Evolutionary conservation across 2,329 filamentous ascomycete species (phyloP).

Genomic region (Colletotrichum sidae): DNA sequence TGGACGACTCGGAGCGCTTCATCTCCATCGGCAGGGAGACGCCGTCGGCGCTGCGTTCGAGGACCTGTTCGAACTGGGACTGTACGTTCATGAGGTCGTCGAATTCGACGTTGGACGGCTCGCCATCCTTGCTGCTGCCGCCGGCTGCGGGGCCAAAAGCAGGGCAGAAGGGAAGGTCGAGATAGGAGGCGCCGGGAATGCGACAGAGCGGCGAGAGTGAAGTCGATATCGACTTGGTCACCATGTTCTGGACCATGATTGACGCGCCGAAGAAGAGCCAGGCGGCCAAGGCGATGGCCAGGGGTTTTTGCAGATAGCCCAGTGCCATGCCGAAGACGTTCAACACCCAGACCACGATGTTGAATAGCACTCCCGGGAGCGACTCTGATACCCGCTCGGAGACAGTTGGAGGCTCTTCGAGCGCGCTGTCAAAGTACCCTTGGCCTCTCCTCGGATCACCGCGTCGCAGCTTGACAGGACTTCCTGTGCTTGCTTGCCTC

Average conservation of each 20-base stretch:
- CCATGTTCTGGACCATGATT: constrained; percentile 70
- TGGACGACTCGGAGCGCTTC: constrained; percentile 79
- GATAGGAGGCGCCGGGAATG: constrained; percentile 71
- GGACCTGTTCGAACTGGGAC: constrained; percentile 79
- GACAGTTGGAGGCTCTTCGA: constrained; percentile 38
- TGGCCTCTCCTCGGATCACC: constrained; percentile 18
- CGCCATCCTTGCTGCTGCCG: constrained; percentile 30
- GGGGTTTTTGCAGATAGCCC: constrained; percentile 71
- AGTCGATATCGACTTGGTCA: constrained; percentile 69
- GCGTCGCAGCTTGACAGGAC: constrained; percentile 42
- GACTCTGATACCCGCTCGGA: constrained; percentile 48
- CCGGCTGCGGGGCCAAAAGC: constrained; percentile 26
- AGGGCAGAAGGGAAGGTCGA: constrained; percentile 75
- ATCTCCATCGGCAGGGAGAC: constrained; percentile 80
- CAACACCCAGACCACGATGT: constrained; percentile 60
- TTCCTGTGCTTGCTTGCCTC: constrained; percentile 36
- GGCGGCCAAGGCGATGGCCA: constrained; percentile 70
- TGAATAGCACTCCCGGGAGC: constrained; percentile 52
- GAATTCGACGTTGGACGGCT: constrained; percentile 68
- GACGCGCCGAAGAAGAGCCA: constrained; percentile 70
- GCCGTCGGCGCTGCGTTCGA: constrained; percentile 74
- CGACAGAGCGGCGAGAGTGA: constrained; percentile 77
- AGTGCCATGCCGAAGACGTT: constrained; percentile 71
- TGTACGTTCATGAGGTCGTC: constrained; percentile 81
- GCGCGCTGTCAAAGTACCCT: constrained; percentile 13